These are phyloP conservation scores for Myrmaecium sp. DNA, from an alignment of 2,329 filamentous ascomycete genomes.

Conservation along the genomic window DNA sequence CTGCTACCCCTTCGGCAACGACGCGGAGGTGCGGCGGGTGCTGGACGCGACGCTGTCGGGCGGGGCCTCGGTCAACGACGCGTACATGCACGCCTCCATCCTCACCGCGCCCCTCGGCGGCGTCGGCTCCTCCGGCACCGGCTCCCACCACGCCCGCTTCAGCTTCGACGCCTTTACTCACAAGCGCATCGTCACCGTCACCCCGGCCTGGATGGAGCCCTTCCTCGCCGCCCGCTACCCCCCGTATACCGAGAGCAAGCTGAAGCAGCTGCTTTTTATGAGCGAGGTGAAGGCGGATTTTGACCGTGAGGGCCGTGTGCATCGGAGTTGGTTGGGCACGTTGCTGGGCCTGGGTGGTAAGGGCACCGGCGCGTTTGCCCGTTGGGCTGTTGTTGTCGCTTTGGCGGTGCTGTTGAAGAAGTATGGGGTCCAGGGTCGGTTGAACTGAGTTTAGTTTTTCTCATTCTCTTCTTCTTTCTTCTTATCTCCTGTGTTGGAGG, in stretches of 20 bases:
- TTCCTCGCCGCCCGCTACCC: constrained; percentile 51
- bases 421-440: no score
- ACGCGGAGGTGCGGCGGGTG: constrained; percentile 43
- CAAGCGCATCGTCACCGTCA: constrained; percentile 40
- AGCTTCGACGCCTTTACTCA: constrained; percentile 54
- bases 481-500: no score
- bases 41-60: constrained; percentile 32
- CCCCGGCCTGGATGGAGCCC: constrained; percentile 50
- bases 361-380: no score
- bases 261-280: constrained; percentile 33
- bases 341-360: constrained; percentile 4
- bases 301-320: constrained; percentile 35
- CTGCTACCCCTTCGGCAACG: constrained; percentile 71
- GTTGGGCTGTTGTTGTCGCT: no score
- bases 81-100: constrained; percentile 54
- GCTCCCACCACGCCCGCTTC: constrained; percentile 62
- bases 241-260: constrained; percentile 38
- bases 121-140: constrained; percentile 61
- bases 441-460: no score
- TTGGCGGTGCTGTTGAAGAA: no score
- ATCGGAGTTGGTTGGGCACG: constrained; percentile 12
- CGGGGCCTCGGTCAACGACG: constrained; percentile 35
- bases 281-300: constrained; percentile 40
- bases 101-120: constrained; percentile 65
- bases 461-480: no score